Evolutionary conservation across 805 yeast species (phyloP).

Genomic region (Wickerhamomyces xylosicus): DNA sequence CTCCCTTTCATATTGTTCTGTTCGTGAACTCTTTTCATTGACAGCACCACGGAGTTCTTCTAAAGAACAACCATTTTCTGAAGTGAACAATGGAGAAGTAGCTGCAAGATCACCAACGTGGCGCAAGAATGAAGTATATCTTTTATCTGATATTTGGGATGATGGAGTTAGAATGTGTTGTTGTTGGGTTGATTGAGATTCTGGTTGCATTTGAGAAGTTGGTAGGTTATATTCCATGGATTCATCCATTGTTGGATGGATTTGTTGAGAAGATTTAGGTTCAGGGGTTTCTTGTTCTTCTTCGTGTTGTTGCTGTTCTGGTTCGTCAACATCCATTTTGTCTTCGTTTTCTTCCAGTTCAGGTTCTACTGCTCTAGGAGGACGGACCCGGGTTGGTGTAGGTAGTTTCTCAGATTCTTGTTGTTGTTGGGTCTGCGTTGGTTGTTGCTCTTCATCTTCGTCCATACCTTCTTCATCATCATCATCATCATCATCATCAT

Average conservation of each 20-base stretch:
- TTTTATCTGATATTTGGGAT: conserved; percentile 5
- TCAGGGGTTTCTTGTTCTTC: not conserved
- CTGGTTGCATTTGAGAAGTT: conserved; percentile 6
- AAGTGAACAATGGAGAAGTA: conserved; percentile 10
- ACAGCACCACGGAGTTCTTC: conserved; percentile 22
- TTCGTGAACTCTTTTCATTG: conserved; percentile 24
- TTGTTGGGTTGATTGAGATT: conserved; percentile 2
- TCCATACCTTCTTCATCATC: not conserved
- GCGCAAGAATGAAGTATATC: conserved; percentile 6
- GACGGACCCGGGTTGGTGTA: not conserved
- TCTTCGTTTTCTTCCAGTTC: too few relatives aligned
- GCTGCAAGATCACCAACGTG: conserved; percentile 6
- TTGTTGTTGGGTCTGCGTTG: not conserved
- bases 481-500: not conserved
- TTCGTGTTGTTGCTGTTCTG: not conserved
- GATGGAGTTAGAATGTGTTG: not conserved
- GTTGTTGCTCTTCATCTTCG: conserved; percentile 2
- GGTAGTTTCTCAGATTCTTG: not conserved
- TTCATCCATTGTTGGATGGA: conserved; percentile 7
- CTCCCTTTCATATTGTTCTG: conserved; percentile 24
- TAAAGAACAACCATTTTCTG: conserved; percentile 23
- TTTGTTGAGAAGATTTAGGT: conserved; percentile 8
- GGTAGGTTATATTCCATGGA: conserved; percentile 4
- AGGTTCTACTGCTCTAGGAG: too few relatives aligned
- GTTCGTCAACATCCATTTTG: not conserved